Evolutionary conservation across 345 rosid genomes (phyloP).

Genomic region (Hibiscus syriacus): DNA sequence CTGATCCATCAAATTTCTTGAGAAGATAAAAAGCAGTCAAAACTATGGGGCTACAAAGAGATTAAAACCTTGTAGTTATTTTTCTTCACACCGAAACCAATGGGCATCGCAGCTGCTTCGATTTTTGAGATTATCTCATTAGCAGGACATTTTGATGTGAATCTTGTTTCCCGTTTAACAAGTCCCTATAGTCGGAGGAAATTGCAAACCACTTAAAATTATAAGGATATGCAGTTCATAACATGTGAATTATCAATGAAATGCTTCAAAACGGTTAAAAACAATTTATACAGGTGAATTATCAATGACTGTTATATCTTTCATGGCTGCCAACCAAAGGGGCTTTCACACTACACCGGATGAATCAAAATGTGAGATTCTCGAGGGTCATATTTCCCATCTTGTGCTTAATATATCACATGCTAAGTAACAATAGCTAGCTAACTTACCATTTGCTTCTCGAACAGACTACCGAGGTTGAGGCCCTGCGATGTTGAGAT

Average conservation of each 20-base stretch:
- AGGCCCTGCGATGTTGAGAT: slow-evolving; percentile 96
- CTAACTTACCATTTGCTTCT: slow-evolving; percentile 81
- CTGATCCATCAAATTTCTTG: neutral
- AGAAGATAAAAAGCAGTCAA: neutral
- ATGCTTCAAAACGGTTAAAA: neutral
- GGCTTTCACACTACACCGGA: neutral
- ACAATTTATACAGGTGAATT: neutral
- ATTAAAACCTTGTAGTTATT: slow-evolving; percentile 78
- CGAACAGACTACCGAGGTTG: slow-evolving; percentile 85
- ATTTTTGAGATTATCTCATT: slow-evolving; percentile 86
- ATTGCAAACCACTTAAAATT: slow-evolving; percentile 10
- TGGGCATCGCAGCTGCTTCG: slow-evolving; percentile 72
- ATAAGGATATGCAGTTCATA: slow-evolving; percentile 1
- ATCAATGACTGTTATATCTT: neutral
- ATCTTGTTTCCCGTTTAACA: slow-evolving; percentile 85
- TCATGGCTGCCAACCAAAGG: neutral
- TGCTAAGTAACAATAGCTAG: neutral
- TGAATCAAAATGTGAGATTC: neutral
- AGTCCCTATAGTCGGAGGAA: slow-evolving; percentile 54
- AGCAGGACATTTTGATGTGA: slow-evolving; percentile 80
- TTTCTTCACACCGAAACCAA: slow-evolving; percentile 96
- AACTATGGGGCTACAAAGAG: neutral
- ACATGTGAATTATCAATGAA: neutral
- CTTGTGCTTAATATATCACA: no score
- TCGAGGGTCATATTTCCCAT: neutral